Evolutionary conservation across 2,329 filamentous ascomycete species (phyloP).

Genomic region (Rhexocercosporidium sp.): DNA sequence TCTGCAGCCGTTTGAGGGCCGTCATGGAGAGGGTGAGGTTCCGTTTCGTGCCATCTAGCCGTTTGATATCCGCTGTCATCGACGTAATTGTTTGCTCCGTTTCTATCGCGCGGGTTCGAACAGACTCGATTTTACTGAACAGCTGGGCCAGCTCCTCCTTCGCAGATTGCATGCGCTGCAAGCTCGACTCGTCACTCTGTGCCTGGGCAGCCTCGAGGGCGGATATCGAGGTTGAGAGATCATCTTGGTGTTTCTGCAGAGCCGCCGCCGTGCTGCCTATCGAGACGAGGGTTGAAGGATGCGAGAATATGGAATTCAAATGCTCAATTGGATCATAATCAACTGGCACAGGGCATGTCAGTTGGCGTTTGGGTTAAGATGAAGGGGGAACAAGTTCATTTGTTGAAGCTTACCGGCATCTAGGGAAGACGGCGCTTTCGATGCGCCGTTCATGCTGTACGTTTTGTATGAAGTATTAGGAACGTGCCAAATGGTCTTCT

Average conservation of each 20-base stretch:
- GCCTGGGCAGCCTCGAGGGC: constrained; percentile 76
- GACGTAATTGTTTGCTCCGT: constrained; percentile 96
- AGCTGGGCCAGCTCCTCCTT: constrained; percentile 88
- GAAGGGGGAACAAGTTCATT: background rate
- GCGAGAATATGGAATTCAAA: constrained; percentile 91
- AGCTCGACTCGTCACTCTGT: constrained; percentile 83
- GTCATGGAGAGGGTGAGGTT: constrained; percentile 98
- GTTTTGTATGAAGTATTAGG: background rate
- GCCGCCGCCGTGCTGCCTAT: constrained; percentile 75
- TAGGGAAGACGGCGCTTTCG: constrained; percentile 37
- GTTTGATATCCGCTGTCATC: constrained; percentile 99
- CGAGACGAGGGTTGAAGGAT: constrained; percentile 82
- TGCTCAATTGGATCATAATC: constrained; percentile 94
- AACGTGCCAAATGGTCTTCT: background rate
- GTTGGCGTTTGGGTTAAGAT: constrained; percentile 16
- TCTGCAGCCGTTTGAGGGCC: constrained; percentile 93
- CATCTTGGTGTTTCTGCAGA: constrained; percentile 79
- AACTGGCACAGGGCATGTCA: constrained; percentile 49
- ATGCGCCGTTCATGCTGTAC: constrained; percentile 41
- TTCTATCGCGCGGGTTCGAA: constrained; percentile 85
- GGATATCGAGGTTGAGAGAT: constrained; percentile 78
- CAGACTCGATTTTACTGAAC: constrained; percentile 93
- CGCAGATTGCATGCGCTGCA: constrained; percentile 88
- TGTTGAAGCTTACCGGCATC: constrained; percentile 41
- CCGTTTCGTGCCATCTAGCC: constrained; percentile 92